Evolutionary conservation across 257 asterid genomes (phyloP).

Genomic region (Capsicum baccatum): DNA sequence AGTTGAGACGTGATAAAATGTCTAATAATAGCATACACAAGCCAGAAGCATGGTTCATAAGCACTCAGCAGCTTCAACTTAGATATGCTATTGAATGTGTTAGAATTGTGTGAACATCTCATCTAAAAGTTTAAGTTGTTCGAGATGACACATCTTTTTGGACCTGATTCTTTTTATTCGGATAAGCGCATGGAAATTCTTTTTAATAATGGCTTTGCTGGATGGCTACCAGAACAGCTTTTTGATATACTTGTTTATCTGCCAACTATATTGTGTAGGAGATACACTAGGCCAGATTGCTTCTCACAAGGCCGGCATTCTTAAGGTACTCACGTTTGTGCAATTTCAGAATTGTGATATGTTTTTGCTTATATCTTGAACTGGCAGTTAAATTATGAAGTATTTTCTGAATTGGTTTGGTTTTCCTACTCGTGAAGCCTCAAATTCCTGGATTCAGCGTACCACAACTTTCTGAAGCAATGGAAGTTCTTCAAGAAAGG

Average conservation of each 20-base stretch:
- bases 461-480: conserved; percentile 82
- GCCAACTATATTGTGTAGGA: conserved; percentile 38
- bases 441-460: conserved; percentile 85
- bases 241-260: conserved; percentile 24
- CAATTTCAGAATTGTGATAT: conserved; percentile 29
- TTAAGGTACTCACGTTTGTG: conserved; percentile 61
- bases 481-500: conserved; percentile 69
- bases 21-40: conserved; percentile 4
- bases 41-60: background rate
- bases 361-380: conserved; percentile 33
- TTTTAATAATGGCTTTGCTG: background rate
- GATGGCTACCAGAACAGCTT: conserved; percentile 1
- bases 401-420: conserved; percentile 57
- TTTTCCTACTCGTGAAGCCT: conserved; percentile 72
- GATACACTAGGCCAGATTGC: conserved; percentile 76
- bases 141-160: background rate
- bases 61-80: conserved; percentile 6
- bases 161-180: background rate
- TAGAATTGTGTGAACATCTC: conserved; percentile 6
- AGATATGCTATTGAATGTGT: background rate
- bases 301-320: conserved; percentile 91
- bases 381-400: conserved; percentile 48
- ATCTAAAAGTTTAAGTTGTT: conserved; percentile 20
- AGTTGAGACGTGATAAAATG: background rate
- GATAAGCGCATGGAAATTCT: background rate